phyloP scores from a whole-genome alignment of 2,329 filamentous ascomycete species.

The Epichloe amarillans region DNA sequence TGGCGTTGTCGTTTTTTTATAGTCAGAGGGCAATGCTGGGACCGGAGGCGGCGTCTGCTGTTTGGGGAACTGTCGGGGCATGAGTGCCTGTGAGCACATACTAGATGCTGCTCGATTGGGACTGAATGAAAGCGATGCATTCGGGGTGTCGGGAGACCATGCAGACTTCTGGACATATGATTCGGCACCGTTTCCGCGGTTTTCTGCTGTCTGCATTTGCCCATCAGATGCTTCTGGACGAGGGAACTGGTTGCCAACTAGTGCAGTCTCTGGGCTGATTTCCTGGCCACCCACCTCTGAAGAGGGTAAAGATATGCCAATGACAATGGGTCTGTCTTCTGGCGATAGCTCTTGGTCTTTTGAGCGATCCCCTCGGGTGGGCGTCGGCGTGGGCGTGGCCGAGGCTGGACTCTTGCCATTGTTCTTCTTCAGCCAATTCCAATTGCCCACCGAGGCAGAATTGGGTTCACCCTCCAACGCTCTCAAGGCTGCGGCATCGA shows the following conservation, averaged over 20 bases:
- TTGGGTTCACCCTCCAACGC: constrained; percentile 44
- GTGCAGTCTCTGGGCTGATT: constrained; percentile 37
- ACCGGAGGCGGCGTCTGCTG: constrained; percentile 46
- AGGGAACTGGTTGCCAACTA: constrained; percentile 22
- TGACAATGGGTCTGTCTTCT: constrained; percentile 57
- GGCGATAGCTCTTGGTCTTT: constrained; percentile 44
- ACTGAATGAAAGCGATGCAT: constrained; percentile 29
- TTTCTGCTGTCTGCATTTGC: background rate
- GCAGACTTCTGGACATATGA: constrained; percentile 25
- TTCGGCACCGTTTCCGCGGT: background rate
- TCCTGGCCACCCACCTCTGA: constrained; percentile 13
- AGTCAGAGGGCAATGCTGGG: constrained; percentile 38
- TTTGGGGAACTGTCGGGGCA: constrained; percentile 16
- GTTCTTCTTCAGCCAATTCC: constrained; percentile 40
- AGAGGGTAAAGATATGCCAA: constrained; percentile 53
- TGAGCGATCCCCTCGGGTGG: constrained; percentile 15
- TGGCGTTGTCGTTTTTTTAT: constrained; percentile 22
- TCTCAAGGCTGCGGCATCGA: constrained; percentile 44
- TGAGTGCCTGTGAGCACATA: constrained; percentile 45
- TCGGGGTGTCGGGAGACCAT: constrained; percentile 50
- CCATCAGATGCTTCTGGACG: background rate
- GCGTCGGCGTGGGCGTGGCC: constrained; percentile 15
- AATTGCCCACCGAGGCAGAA: constrained; percentile 41
- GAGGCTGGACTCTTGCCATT: constrained; percentile 17
- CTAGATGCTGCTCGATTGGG: constrained; percentile 38